These are phyloP conservation scores for Nemania serpens DNA, from an alignment of 2,329 filamentous ascomycete genomes.

Conservation along the genomic window DNA sequence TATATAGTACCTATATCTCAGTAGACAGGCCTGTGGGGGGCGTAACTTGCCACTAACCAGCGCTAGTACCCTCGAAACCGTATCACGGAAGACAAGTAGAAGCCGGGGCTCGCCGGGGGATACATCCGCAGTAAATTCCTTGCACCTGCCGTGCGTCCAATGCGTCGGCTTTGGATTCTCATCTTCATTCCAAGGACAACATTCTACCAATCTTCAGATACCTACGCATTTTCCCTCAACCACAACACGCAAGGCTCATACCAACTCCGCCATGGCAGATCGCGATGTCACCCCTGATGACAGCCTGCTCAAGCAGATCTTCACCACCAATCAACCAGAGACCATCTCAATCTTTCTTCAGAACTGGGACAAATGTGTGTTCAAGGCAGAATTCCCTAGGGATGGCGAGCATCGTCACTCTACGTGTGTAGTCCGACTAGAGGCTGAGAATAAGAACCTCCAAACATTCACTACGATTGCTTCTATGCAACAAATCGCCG, in stretches of 20 bases:
- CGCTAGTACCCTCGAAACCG: neutral
- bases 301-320: slow-evolving; percentile 19
- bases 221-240: slow-evolving; percentile 12
- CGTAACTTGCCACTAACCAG: no score
- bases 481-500: slow-evolving; percentile 19
- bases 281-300: slow-evolving; percentile 19
- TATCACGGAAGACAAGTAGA: neutral
- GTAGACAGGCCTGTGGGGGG: neutral
- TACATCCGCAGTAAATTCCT: neutral
- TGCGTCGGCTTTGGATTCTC: neutral
- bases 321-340: slow-evolving; percentile 10
- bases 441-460: slow-evolving; percentile 8
- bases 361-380: slow-evolving; percentile 21
- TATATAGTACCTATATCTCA: neutral
- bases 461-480: slow-evolving; percentile 7
- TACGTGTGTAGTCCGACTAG: slow-evolving; percentile 14
- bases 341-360: slow-evolving; percentile 17
- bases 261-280: slow-evolving; percentile 13
- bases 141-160: neutral
- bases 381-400: slow-evolving; percentile 10
- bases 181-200: slow-evolving; percentile 9
- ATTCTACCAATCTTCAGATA: slow-evolving; percentile 10
- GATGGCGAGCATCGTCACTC: slow-evolving; percentile 5
- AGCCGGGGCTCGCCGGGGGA: neutral
- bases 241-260: slow-evolving; percentile 14